Base-by-base conservation (phyloP, 805 yeast species). In the Naumovozyma castellii region DNA sequence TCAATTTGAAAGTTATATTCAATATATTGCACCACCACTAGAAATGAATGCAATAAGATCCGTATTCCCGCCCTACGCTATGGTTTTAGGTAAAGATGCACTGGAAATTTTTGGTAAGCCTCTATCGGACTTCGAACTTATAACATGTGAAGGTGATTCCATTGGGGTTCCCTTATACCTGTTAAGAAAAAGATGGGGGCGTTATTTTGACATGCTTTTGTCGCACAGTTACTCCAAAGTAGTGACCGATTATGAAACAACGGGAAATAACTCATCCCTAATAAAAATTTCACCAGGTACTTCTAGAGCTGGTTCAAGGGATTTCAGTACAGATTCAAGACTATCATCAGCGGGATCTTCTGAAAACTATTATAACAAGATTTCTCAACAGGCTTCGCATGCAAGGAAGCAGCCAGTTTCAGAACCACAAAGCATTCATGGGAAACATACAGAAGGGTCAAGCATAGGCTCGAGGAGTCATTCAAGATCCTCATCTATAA, bases 121-220 rank as follows among this genome's bases (percentile, higher is more conserved):
- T 12, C 59, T 82, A 5, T 69, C 87, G 0, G 94, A 84, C 59
- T 78, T 84, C 51, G 87, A 82, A 56, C 64, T 84, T 36, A 69
- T 83, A 9, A 73, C 84, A 1, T 67, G 74, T 13, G 84, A 77
- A 47, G 90, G 88, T 3, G 78, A 76, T 37, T 61, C 78, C 14
- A 67, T 80, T 13, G 76, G 80, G 0, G 76, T 79, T 8, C 81
- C 88, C 0, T 45, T 76, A 37, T 68, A 66, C 44, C 62, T 83
- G 3, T 65, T 84, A 38, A 68, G 83, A 47, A 80, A 77, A 47
- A 66, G 94, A 51, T 84, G 94, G 94, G 92, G 92, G 0, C 59
- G 74, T 28, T 78, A 73, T 43, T 84, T 84, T 52, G 78, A 79
- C 45, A 69, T 70, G 45, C 48, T 82, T 18, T 55, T 83, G 27